phyloP scores from a whole-genome alignment of 805 yeast species.

The Nakazawaea siamensis region DNA sequence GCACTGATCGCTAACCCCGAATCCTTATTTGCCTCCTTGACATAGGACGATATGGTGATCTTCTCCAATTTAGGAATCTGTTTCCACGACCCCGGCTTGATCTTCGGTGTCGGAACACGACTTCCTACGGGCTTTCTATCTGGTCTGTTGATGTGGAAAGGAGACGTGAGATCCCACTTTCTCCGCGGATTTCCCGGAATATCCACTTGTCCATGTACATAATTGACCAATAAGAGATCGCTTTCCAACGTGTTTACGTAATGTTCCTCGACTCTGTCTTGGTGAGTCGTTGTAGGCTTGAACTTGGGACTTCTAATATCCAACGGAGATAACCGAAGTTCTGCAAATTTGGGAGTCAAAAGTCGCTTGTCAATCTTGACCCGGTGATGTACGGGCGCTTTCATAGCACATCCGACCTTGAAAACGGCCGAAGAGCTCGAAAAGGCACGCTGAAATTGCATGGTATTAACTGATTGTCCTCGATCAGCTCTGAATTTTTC shows the following conservation, averaged over 20 bases:
- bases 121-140: slow-evolving; percentile 70
- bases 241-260: slow-evolving; percentile 65
- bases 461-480: too few relatives aligned
- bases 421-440: slow-evolving; percentile 25
- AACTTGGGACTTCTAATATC: slow-evolving; percentile 77
- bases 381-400: slow-evolving; percentile 87
- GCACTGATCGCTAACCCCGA: slow-evolving; percentile 72
- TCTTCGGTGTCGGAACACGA: slow-evolving; percentile 64
- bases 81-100: slow-evolving; percentile 53
- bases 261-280: slow-evolving; percentile 74
- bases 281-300: slow-evolving; percentile 66
- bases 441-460: too few relatives aligned
- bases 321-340: slow-evolving; percentile 53
- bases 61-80: slow-evolving; percentile 67
- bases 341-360: slow-evolving; percentile 69
- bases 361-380: slow-evolving; percentile 67
- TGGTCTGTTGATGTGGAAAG: slow-evolving; percentile 83
- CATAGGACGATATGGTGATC: slow-evolving; percentile 73
- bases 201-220: slow-evolving; percentile 52
- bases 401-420: slow-evolving; percentile 59
- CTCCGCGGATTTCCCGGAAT: slow-evolving; percentile 64
- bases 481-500: too few relatives aligned
- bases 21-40: slow-evolving; percentile 60
- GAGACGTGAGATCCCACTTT: slow-evolving; percentile 81
- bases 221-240: slow-evolving; percentile 72